Base-by-base conservation (phyloP, 805 yeast species). In the Saccharomycopsis fermentans region DNA sequence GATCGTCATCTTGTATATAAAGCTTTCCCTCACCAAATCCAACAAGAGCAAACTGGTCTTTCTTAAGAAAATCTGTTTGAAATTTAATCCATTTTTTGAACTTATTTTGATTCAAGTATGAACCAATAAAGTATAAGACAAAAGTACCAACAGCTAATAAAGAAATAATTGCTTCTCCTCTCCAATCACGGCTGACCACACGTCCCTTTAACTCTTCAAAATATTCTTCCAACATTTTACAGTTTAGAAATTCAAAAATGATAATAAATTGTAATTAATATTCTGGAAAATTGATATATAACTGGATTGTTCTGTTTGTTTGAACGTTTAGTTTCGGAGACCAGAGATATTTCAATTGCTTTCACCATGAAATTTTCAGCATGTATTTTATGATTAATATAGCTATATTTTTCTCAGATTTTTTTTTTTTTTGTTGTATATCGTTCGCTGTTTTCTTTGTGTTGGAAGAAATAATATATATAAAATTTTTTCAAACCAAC, bases 1-100 rank as follows among this genome's bases (percentile, higher is more conserved):
- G 83, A 27, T 83, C 74, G 54, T 82, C 79, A 67, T 86, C 95
- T 69, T 81, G 78, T 64, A 83, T 75, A 63, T 77, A 75, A 65
- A 81, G 71, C 58, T 75, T 69, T 24, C 71, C 73, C 43, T 67
- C 58, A 6, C 75, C 67, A 37, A 77, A 81, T 62, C 96, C 96
- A 60, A 86, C 91, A 69, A 86, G 90, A 66, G 77, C 81, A 69
- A 94, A 94, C 69, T 91, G 86, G 43, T 79, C 78, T 51, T 77
- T 74, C 60, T 91, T 75, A 9, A 77, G 80, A 1, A 77, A 79
- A 35, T 75, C 67, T 47, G 83, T 72, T 4, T 81, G 77, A 16
- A 70, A 66, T 59, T 87, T 73, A 71, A 84, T 78, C 62, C 62
- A 61, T 17, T 69, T 73, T 40, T 74, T 73, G 37, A 87, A 94